Evolutionary conservation across 345 rosid species (phyloP).

Genomic region (Citrus unshiu): DNA sequence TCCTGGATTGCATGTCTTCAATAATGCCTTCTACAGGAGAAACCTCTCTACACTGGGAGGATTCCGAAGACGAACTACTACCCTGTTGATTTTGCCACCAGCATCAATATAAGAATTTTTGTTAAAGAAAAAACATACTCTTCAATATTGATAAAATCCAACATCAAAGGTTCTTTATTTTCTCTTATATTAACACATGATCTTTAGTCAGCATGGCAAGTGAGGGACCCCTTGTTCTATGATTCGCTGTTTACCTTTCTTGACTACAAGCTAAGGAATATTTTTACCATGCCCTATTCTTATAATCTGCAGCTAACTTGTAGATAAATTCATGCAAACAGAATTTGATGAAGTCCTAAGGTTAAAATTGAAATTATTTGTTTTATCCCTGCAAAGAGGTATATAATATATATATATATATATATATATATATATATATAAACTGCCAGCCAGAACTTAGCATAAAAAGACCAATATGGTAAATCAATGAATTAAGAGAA

Average conservation of each 20-base stretch:
- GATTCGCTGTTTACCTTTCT: not conserved
- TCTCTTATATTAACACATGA: not conserved
- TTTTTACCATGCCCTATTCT: not conserved
- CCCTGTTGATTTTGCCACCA: slow-evolving; percentile 43
- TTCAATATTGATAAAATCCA: not conserved
- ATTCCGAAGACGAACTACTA: slow-evolving; percentile 63
- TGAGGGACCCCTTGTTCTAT: not conserved
- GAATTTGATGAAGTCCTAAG: not conserved
- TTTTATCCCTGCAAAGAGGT: not conserved
- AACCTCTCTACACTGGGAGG: slow-evolving; percentile 71
- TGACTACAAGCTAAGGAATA: not conserved
- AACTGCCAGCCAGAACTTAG: not conserved
- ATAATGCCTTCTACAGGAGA: slow-evolving; percentile 64
- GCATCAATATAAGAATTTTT: not conserved
- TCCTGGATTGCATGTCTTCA: slow-evolving; percentile 88
- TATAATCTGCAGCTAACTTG: not conserved
- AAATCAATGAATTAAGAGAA: not conserved
- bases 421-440: no score
- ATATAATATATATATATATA: no score
- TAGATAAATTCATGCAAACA: not conserved
- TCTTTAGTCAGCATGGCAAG: not conserved
- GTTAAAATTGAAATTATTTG: not conserved
- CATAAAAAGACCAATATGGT: not conserved
- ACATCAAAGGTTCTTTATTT: not conserved
- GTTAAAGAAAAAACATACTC: not conserved